Conservation (phyloP, 2,329 filamentous ascomycete genomes). For the Xylaria sp. region DNA sequence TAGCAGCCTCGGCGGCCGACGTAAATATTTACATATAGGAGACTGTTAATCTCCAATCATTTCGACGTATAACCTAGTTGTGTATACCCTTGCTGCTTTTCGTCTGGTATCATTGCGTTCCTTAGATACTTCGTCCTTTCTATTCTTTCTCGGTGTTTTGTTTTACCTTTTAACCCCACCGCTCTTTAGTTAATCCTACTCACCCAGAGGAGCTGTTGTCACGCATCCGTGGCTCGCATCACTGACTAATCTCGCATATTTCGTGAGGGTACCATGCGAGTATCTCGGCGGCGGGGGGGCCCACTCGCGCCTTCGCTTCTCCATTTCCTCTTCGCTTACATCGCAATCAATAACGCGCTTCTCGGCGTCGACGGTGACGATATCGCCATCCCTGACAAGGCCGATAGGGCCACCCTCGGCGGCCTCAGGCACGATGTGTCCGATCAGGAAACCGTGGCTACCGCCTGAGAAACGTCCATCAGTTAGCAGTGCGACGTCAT, state of each 20-base stretch:
- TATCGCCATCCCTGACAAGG: conserved; percentile 83
- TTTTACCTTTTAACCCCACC: too few relatives aligned
- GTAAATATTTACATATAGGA: conserved; percentile 30
- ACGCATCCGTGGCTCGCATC: conserved; percentile 70
- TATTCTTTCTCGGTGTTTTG: rapidly evolving
- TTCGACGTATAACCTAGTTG: neutral
- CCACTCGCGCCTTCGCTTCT: conserved; percentile 68
- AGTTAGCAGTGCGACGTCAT: conserved; percentile 79
- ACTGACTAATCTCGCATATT: conserved; percentile 72
- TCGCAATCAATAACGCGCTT: conserved; percentile 75
- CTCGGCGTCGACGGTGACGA: conserved; percentile 84
- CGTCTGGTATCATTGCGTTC: conserved; percentile 25
- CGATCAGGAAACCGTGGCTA: conserved; percentile 87
- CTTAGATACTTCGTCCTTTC: neutral
- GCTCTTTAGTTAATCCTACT: neutral
- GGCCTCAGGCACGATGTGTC: conserved; percentile 88
- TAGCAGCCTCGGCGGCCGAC: conserved; percentile 11
- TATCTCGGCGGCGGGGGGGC: conserved; percentile 69
- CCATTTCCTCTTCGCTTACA: conserved; percentile 73
- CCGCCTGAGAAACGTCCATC: conserved; percentile 84
- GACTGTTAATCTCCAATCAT: conserved; percentile 8
- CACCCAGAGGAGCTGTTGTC: conserved; percentile 54
- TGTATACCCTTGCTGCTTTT: conserved; percentile 9
- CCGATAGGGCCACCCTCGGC: conserved; percentile 87
- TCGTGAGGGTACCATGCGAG: conserved; percentile 73